Conservation (phyloP, 2,329 filamentous ascomycete genomes). For the Dothidotthia symphoricarpi region DNA sequence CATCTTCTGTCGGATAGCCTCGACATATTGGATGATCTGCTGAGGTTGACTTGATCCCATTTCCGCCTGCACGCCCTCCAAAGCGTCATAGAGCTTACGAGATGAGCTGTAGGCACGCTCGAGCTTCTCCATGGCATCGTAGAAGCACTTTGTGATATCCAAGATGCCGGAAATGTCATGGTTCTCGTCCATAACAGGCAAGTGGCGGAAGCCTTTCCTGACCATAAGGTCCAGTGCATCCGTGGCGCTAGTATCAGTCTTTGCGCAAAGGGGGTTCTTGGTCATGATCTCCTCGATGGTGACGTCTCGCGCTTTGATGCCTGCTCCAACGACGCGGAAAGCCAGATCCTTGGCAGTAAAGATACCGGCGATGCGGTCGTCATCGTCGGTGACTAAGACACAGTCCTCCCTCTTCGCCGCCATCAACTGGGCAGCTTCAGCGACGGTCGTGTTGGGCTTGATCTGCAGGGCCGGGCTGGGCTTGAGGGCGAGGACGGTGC, state of each 20-base stretch:
- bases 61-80: conserved; percentile 97
- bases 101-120: conserved; percentile 97
- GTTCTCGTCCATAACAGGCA: conserved; percentile 99
- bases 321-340: conserved; percentile 90
- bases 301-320: conserved; percentile 82
- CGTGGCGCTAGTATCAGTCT: conserved; percentile 96
- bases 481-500: conserved; percentile 91
- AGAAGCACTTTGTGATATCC: conserved; percentile 99
- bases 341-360: conserved; percentile 98
- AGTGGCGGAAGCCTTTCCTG: conserved; percentile 92
- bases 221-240: conserved; percentile 98
- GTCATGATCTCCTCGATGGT: conserved; percentile 99
- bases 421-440: conserved; percentile 97
- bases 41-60: conserved; percentile 93
- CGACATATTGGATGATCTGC: conserved; percentile 98
- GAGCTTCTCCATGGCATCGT: conserved; percentile 99
- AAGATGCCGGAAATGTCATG: conserved; percentile 98
- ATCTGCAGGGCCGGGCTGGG: conserved; percentile 96
- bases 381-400: conserved; percentile 94
- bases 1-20: conserved; percentile 94
- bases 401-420: conserved; percentile 98
- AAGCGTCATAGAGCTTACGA: conserved; percentile 93
- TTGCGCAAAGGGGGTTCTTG: conserved; percentile 95
- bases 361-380: conserved; percentile 96
- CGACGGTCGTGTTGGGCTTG: conserved; percentile 89